These are phyloP conservation scores for Albatrellus sp. DNA, from an alignment of 1,284 basidiomycete genomes.

Conservation along the genomic window DNA sequence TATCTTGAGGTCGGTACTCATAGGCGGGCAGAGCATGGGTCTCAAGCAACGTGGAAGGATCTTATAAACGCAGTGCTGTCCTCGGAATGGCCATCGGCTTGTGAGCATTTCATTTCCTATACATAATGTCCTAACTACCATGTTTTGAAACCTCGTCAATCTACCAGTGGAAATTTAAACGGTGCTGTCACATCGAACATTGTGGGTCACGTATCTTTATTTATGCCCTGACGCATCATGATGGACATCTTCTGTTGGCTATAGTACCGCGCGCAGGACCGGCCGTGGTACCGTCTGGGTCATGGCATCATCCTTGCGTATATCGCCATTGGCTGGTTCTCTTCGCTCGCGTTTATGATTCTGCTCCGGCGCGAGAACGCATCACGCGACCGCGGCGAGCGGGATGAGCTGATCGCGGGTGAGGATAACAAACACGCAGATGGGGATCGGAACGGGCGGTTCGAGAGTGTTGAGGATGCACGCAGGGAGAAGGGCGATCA, in stretches of 20 bases:
- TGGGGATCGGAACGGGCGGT: slow-evolving; percentile 22
- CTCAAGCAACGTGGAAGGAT: slow-evolving; percentile 40
- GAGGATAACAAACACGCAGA: slow-evolving; percentile 17
- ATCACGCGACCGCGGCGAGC: slow-evolving; percentile 46
- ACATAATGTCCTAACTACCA: background rate
- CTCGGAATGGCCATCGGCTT: slow-evolving; percentile 59
- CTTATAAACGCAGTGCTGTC: slow-evolving; percentile 65
- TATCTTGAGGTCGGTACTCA: background rate
- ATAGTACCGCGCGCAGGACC: slow-evolving; percentile 52
- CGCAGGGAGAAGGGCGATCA: slow-evolving; percentile 29
- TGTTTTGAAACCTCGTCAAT: background rate
- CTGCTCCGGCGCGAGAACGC: slow-evolving; percentile 49
- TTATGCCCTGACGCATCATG: background rate
- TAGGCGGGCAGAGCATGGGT: slow-evolving; percentile 30
- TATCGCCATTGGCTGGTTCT: slow-evolving; percentile 49
- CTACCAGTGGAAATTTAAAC: slow-evolving; percentile 50
- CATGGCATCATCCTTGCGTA: slow-evolving; percentile 59
- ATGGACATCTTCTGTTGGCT: background rate
- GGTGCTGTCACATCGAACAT: slow-evolving; percentile 63
- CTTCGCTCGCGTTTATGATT: slow-evolving; percentile 32
- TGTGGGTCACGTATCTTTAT: slow-evolving; percentile 26
- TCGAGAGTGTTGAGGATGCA: slow-evolving; percentile 25
- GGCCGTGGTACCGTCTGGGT: slow-evolving; percentile 62
- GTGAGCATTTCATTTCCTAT: slow-evolving; percentile 21
- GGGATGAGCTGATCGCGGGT: slow-evolving; percentile 55